A percentile compares a stretch with the other conserved stretches of the same genome.
Conservation (phyloP, 371 early-diverging fungal species). For the Lichtheimia ornata region DNA sequence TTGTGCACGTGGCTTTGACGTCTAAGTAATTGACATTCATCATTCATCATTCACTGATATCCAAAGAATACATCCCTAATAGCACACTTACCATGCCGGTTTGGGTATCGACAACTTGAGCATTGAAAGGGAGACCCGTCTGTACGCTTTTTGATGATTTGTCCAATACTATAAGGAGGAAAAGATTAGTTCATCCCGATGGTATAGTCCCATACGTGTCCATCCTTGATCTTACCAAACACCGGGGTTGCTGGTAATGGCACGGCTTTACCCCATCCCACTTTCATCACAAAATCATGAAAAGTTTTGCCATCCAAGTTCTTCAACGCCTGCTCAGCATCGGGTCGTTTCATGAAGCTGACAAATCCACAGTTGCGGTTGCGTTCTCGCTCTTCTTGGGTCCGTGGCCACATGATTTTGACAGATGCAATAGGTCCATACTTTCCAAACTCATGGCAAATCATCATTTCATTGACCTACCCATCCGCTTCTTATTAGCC, state of each 20-base stretch:
- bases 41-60: background rate
- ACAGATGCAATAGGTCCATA: conserved; percentile 92
- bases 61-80: background rate
- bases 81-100: conserved; percentile 20
- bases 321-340: conserved; percentile 75
- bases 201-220: background rate
- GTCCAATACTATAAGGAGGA: conserved; percentile 32
- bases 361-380: conserved; percentile 88
- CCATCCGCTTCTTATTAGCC: background rate
- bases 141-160: conserved; percentile 22
- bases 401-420: conserved; percentile 96
- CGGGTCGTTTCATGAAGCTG: conserved; percentile 82
- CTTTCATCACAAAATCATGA: conserved; percentile 63
- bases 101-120: conserved; percentile 38
- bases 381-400: conserved; percentile 79
- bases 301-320: conserved; percentile 76
- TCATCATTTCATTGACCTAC: conserved; percentile 64
- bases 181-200: background rate
- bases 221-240: conserved; percentile 54
- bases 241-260: conserved; percentile 78
- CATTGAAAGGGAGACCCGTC: conserved; percentile 77
- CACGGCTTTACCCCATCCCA: conserved; percentile 92
- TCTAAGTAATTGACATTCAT: background rate
- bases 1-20: conserved; percentile 41
- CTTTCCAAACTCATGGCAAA: conserved; percentile 78